Evolutionary conservation across 2,329 filamentous ascomycete species (phyloP).

Genomic region (Colletotrichum tropicicola): DNA sequence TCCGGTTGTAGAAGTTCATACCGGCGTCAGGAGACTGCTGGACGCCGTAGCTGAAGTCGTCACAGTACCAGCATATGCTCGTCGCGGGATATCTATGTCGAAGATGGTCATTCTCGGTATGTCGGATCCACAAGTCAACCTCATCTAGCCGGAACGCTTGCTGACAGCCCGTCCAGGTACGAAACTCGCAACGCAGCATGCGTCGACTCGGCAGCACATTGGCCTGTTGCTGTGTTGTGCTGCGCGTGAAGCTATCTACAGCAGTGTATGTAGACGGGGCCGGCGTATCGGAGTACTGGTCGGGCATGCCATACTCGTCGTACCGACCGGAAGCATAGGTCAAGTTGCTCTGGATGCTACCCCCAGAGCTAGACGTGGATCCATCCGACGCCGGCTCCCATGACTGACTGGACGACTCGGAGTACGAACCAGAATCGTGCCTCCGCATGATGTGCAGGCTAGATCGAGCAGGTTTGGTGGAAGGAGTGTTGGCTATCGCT

Average conservation of each 20-base stretch:
- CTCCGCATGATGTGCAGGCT: not conserved
- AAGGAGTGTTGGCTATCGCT: not conserved
- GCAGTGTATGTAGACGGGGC: constrained; percentile 33
- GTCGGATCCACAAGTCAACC: constrained; percentile 53
- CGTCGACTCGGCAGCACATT: constrained; percentile 14
- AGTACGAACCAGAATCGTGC: not conserved
- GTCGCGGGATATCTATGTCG: constrained; percentile 41
- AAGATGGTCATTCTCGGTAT: constrained; percentile 51
- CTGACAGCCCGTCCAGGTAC: constrained; percentile 44
- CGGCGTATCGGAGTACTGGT: constrained; percentile 30
- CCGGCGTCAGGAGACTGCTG: constrained; percentile 20
- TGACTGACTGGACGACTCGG: constrained; percentile 7
- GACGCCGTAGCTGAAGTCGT: constrained; percentile 42
- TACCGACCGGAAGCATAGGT: not conserved
- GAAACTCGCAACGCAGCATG: constrained; percentile 57
- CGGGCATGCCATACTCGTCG: not conserved
- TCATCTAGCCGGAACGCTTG: constrained; percentile 48
- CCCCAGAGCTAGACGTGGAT: not conserved
- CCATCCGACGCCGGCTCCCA: not conserved
- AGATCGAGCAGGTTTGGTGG: not conserved
- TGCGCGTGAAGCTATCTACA: constrained; percentile 9
- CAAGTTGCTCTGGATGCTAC: not conserved
- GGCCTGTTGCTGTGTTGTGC: not conserved
- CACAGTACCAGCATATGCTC: constrained; percentile 62
- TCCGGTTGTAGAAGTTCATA: constrained; percentile 47